Base-by-base conservation (phyloP, 768 basidiomycete genomes). In the Rhodosporidiobolus odoratus region DNA sequence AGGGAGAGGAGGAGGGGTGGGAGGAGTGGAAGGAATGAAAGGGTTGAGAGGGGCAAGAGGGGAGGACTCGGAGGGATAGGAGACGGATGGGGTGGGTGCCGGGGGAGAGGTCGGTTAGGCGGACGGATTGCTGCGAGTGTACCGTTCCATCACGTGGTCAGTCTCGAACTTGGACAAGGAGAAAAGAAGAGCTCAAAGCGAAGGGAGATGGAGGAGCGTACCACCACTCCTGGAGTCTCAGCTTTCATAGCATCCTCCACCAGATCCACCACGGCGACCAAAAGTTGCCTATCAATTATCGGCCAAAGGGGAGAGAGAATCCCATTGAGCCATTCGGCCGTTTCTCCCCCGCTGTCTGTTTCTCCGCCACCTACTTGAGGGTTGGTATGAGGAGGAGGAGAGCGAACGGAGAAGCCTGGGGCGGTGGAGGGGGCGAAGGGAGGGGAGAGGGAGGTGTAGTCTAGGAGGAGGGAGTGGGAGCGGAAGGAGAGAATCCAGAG, bases 211-310 rank as follows among this genome's bases (percentile, higher is more conserved):
- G 21, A 27, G 12, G 37, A 16, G 34, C 65, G 57, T 48, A 66
- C 65, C 0, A 67, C 52, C 1, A 67, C n/a, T 1, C 38, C 25
- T 23, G 66, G 66, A 19, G 23, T 34, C 23, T 43, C 32, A 9
- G 35, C 52, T 23, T 54, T 60, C 23, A 67, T 40, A 30, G 59
- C 58, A n/a, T 67, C 66, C 53, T 67, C 66, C 32, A 67, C 30
- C 41, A 67, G n/a, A 25, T 67, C 66, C 5, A 61, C 23, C 4
- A 38, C 50, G 1, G 59, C 59, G 17, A 61, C 66, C 21, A 67
- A 45, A 38, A 67, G 41, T 27, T 61, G 38, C 15, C 52, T 48
- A 32, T 67, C 59, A 2, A 67, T 7, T 5, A 61, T 61, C 1
- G 66, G 66, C 66, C 66, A 67, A 7, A 67, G 30, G 4, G 12